These are phyloP conservation scores for Gymnopilus junonius DNA, from an alignment of 768 basidiomycete species.

Conservation along the genomic window DNA sequence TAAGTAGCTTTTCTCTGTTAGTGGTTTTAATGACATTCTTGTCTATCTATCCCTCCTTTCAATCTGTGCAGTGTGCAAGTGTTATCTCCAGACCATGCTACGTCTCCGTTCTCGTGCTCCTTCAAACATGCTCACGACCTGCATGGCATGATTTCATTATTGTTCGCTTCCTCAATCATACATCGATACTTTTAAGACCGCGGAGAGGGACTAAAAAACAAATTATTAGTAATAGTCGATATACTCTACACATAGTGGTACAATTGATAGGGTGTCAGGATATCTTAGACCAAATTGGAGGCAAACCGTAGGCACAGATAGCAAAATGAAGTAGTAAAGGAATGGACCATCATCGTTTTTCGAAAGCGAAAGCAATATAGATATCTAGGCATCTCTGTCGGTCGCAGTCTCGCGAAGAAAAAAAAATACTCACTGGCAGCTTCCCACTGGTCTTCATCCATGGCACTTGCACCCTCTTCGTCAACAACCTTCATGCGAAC, in stretches of 20 bases:
- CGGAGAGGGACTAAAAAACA: neutral
- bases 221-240: neutral
- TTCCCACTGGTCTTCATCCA: constrained; percentile 97
- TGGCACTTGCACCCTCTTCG: constrained; percentile 81
- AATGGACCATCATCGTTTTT: constrained; percentile 53
- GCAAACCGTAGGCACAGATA: neutral
- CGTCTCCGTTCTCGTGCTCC: neutral
- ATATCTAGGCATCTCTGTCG: constrained; percentile 61
- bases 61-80: neutral
- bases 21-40: neutral
- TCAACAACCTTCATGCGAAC: constrained; percentile 93
- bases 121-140: neutral
- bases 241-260: neutral
- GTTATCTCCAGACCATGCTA: neutral
- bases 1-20: neutral
- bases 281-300: neutral
- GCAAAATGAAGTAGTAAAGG: neutral
- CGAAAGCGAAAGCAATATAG: constrained; percentile 92
- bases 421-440: constrained; percentile 83
- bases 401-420: neutral
- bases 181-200: neutral
- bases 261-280: neutral
- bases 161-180: neutral
- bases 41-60: neutral
- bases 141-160: neutral